phyloP scores from a whole-genome alignment of 2,329 filamentous ascomycete genomes.

The Aspergillus proliferans region DNA sequence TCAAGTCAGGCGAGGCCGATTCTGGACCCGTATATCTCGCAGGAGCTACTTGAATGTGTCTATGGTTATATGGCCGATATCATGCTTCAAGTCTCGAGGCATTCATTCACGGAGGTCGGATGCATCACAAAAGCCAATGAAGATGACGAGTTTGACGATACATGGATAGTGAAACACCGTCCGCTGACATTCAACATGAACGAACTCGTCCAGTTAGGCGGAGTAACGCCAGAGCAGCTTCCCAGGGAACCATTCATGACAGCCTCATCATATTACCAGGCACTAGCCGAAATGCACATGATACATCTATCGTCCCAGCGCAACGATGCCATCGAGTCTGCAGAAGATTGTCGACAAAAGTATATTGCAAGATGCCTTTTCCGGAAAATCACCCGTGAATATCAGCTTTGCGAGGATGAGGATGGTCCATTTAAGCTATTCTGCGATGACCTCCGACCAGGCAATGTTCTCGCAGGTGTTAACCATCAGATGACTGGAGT shows the following conservation, averaged over 20 bases:
- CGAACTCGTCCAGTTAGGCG: constrained; percentile 23
- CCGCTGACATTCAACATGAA: constrained; percentile 41
- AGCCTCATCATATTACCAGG: constrained; percentile 32
- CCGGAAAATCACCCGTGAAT: constrained; percentile 10
- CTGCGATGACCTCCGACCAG: constrained; percentile 13
- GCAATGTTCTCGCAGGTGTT: constrained; percentile 9
- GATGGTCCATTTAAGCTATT: background rate
- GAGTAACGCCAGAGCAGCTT: constrained; percentile 8
- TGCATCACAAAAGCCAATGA: constrained; percentile 21
- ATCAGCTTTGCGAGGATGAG: constrained; percentile 11
- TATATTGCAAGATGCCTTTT: constrained; percentile 16
- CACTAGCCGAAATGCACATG: constrained; percentile 39
- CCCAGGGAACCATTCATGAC: constrained; percentile 16
- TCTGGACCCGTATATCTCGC: constrained; percentile 30
- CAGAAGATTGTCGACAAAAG: constrained; percentile 14
- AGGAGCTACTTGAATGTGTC: constrained; percentile 27
- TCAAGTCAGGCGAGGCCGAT: constrained; percentile 4
- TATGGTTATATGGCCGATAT: constrained; percentile 38
- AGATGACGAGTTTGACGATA: background rate
- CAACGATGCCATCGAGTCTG: constrained; percentile 30
- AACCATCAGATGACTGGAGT: constrained; percentile 7
- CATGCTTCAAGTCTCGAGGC: constrained; percentile 31
- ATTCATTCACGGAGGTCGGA: constrained; percentile 34
- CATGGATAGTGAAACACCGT: constrained; percentile 21
- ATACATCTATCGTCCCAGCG: constrained; percentile 33